These are phyloP conservation scores for Iris pallida DNA, from an alignment of 116 monocot genomes.

Conservation along the genomic window DNA sequence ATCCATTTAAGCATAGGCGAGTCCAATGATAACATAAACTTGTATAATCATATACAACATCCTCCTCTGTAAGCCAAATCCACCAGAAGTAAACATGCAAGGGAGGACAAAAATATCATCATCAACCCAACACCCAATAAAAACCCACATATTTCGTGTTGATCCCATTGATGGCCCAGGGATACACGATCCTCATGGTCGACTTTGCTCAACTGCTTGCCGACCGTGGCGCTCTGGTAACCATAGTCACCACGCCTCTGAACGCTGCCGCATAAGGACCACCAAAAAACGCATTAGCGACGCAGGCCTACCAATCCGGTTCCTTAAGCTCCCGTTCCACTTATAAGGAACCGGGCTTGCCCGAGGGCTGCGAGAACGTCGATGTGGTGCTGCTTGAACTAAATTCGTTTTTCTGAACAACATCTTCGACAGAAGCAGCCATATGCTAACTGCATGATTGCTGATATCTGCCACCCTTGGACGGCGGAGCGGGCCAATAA, in stretches of 20 bases:
- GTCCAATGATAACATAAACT: too few species aligned
- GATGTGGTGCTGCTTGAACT: slow-evolving; percentile 5
- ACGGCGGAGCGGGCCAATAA: neutral
- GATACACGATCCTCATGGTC: slow-evolving; percentile 41
- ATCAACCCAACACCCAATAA: too few species aligned
- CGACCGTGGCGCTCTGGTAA: slow-evolving; percentile 14
- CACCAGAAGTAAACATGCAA: too few species aligned
- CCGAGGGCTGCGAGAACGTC: slow-evolving; percentile 30
- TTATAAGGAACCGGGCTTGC: slow-evolving; percentile 12
- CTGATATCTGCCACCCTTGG: neutral
- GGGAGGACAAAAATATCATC: too few species aligned
- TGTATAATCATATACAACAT: too few species aligned
- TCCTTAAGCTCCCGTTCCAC: slow-evolving; percentile 17
- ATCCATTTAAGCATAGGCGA: too few species aligned
- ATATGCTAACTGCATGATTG: neutral
- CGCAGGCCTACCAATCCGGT: slow-evolving; percentile 3
- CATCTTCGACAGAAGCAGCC: neutral
- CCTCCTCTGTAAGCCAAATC: too few species aligned
- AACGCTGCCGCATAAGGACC: slow-evolving; percentile 14
- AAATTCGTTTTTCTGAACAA: neutral
- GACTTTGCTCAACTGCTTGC: slow-evolving; percentile 30
- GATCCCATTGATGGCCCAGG: slow-evolving; percentile 32
- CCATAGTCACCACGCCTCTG: slow-evolving; percentile 24
- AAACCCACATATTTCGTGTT: slow-evolving; percentile 37
- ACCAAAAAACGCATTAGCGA: neutral